Percentiles rank a stretch among this genome's conserved stretches.
Conservation (phyloP, 176 grass and related monocot genomes). For the Oryza longistaminata region DNA sequence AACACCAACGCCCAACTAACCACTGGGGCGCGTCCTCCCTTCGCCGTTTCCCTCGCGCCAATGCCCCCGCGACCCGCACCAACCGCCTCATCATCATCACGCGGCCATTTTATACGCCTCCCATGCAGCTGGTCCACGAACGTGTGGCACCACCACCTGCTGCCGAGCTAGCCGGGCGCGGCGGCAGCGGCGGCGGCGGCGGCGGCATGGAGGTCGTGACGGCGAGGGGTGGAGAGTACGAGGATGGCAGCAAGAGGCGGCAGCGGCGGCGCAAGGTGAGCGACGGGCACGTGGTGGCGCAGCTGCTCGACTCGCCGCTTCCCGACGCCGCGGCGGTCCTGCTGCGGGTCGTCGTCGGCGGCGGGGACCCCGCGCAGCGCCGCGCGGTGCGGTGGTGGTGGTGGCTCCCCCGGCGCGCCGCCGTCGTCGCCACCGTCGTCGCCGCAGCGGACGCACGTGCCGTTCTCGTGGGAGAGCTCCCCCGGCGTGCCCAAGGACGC, state of each 20-base stretch:
- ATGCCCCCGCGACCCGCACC: constrained; percentile 12
- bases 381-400: background rate
- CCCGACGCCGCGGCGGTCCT: constrained; percentile 73
- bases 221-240: no score
- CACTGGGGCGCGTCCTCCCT: background rate
- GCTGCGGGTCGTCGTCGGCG: constrained; percentile 33
- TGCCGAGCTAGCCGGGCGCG: background rate
- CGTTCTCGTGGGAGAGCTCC: constrained; percentile 90
- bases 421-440: background rate
- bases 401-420: background rate
- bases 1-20: constrained; percentile 15
- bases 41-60: constrained; percentile 19
- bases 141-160: background rate
- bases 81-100: constrained; percentile 27
- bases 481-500: constrained; percentile 67
- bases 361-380: constrained; percentile 24
- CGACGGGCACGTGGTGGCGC: constrained; percentile 36
- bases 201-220: constrained; percentile 3
- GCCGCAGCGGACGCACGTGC: constrained; percentile 61
- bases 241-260: background rate
- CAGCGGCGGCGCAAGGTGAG: constrained; percentile 34
- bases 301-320: constrained; percentile 83
- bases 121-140: constrained; percentile 17
- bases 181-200: no score
- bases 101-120: constrained; percentile 50